Percentiles rank a stretch among this genome's conserved stretches.
phyloP scores from a whole-genome alignment of 495 filamentous ascomycete species.

The Symbiotaphrina buchneri region DNA sequence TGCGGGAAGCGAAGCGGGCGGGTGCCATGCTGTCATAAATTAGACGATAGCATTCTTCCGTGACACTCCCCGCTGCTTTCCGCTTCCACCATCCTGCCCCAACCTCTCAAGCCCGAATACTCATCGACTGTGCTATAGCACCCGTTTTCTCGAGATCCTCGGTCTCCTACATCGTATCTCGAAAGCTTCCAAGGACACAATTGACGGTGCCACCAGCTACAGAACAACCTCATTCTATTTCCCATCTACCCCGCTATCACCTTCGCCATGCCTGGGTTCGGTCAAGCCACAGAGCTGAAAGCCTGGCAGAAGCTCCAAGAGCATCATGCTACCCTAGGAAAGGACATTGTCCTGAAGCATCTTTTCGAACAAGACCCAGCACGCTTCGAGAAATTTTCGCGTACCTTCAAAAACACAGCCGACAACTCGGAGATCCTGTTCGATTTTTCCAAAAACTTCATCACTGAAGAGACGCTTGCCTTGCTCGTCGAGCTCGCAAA shows the following conservation, averaged over 20 bases:
- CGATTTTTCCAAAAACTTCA: slow-evolving; percentile 97
- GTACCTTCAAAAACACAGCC: slow-evolving; percentile 56
- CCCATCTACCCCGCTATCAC: background rate
- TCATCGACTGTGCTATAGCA: no score
- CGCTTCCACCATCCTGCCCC: no score
- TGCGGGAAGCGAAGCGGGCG: no score
- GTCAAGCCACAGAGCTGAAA: slow-evolving; percentile 57
- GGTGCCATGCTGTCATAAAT: no score
- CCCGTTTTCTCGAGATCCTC: no score
- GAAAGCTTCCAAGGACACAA: no score
- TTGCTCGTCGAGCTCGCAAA: slow-evolving; percentile 73
- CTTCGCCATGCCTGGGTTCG: slow-evolving; percentile 25
- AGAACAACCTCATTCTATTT: background rate
- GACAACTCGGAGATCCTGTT: slow-evolving; percentile 74
- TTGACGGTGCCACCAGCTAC: no score
- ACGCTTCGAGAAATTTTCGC: slow-evolving; percentile 80
- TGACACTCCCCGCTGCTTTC: no score
- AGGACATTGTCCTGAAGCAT: slow-evolving; percentile 78
- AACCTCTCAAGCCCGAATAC: no score
- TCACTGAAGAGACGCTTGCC: slow-evolving; percentile 78
- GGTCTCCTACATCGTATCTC: no score
- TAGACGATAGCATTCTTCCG: no score
- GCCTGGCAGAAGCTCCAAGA: slow-evolving; percentile 77
- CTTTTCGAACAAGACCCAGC: slow-evolving; percentile 72
- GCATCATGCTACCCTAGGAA: slow-evolving; percentile 65